Base-by-base conservation (phyloP, 129 eudicot genomes). In the Kitagawia praeruptora region DNA sequence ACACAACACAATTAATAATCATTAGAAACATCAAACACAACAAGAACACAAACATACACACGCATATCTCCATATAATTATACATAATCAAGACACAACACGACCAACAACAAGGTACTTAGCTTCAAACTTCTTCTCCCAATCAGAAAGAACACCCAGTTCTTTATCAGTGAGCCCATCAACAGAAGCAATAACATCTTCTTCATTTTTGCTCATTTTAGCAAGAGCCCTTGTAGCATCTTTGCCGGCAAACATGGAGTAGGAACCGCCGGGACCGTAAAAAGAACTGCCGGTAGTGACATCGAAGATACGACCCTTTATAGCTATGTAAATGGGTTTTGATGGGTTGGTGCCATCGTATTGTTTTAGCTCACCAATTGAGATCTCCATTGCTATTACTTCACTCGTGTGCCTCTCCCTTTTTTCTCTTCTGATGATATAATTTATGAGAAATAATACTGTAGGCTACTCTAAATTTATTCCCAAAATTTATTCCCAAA, bases 191-290 rank as follows among this genome's bases (percentile, higher is more conserved):
- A 83, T 77, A 10, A 93, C 96, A 77, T 93, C 98, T 37, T 86
- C 92, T 6, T 89, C 96, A 77, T 91, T 81, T 86, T 93, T 93
- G 86, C 97, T 93, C 98, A 93, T 91, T 87, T 93, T 93, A n/a
- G 97, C 98, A 31, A 93, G 89, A 21, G 96, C 98, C 40, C 98
- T 80, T 86, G 87, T 93, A 1, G 98, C 98, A 70, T 93, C 98
- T 80, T 93, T 93, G 27, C 98, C 98, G 74, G 98, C 91, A 82
- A 93, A 93, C 87, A 93, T 81, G 83, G 87, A 84, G 86, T 93
- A 93, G 18, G 96, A 63, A 54, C 98, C 98, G 70, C 97, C 98
- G 63, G 97, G 97, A 34, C 98, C 98, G 86, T 93, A 93, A 84
- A 93, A 93, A 72, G 91, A 82, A 14, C 63, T 84, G 10, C 87